Base-by-base conservation (phyloP, 148 eudicot species). In the Chenopodium formosanum region DNA sequence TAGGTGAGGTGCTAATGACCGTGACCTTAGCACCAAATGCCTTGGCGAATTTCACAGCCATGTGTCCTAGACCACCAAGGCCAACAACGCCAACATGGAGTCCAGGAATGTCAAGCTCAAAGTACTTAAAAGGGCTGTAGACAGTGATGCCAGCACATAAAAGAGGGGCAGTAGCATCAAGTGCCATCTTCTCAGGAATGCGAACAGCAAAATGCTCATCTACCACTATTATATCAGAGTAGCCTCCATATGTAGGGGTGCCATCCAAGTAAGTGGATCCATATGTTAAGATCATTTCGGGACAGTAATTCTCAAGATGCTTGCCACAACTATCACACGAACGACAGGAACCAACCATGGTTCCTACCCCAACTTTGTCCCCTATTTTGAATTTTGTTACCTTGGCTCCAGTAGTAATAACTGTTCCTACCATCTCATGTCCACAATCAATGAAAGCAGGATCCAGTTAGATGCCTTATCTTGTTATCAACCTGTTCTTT, bases 81-180 rank as follows among this genome's bases (percentile, higher is more conserved):
- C 62, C 88, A 25, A 83, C 82, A 34, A 85, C 77, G 7, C 85
- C 88, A 23, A 85, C 67, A 65, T 79, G 80, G 2, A 50, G 31
- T n/a, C 83, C 80, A 11, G 87, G 85, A 7, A 58, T 70, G 8
- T 78, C 71, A 4, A 85, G 87, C 32, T 73, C 83, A 68, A 12
- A 85, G 23, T 79, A 74, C 62, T 11, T 82, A 2, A 85, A 34
- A 11, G 85, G 85, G 70, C 87, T 82, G 25, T 79, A 85, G 3
- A 78, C 70, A 5, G 84, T 81, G 23, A 85, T 78, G 14, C 87
- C 87, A 44, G 88, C 85, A 70, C 86, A 84, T 6, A 80, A 52
- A 50, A 76, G 68, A 16, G 88, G 85, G 31, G 87, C 87, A 23
- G 73, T 78, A 31, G 53, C 60, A 52, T 83, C 83, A 9, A 83